Evolutionary conservation across 106 monocot species (phyloP), one percentile per base, ranked within the genome.

Genomic region (Dendrobium huoshanense): DNA sequence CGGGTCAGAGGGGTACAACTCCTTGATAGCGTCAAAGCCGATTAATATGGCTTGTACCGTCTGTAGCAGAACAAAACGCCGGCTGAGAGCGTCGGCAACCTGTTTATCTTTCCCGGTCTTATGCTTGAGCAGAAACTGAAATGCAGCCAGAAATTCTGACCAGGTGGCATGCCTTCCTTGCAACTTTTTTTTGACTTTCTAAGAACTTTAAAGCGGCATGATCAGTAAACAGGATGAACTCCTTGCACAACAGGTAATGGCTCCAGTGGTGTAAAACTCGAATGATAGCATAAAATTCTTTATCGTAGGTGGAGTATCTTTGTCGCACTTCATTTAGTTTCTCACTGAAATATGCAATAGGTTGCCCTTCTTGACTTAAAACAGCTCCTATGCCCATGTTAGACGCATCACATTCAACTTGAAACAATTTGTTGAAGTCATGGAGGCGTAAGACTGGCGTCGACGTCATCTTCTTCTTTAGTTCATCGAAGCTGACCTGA

Each of bases 281-380:
- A 18, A 78, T 56, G 9, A 78, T 78, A 0, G 37, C 78, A 59
- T 78, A 78, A 31, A 78, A 59, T 80, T 72, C 70, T 49, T n/a
- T 8, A 7, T 67, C 44, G 16, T 70, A 80, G 13, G 24, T 68
- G 11, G 78, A 78, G 17, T 78, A 78, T 20, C 58, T 78, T 8
- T 7, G 24, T 47, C 55, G 24, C 1, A 9, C 15, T 18, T 59
- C 58, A 58, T 78, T 78, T 33, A 72, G 70, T 11, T 81, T 81
- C 20, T 74, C 73, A n/a, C 40, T 81, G 37, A 81, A 81, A 31
- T 33, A 81, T 8, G 55, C 18, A 0, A 81, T 41, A 2, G 37
- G 29, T 25, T 77, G 82, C 20, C 40, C 22, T 8, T 70, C 67
- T 77, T 82, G 77, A 43, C 68, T 77, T 13, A 67, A 20, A 0